phyloP scores from a whole-genome alignment of 2,329 filamentous ascomycete genomes.

The Botrytis deweyae region DNA sequence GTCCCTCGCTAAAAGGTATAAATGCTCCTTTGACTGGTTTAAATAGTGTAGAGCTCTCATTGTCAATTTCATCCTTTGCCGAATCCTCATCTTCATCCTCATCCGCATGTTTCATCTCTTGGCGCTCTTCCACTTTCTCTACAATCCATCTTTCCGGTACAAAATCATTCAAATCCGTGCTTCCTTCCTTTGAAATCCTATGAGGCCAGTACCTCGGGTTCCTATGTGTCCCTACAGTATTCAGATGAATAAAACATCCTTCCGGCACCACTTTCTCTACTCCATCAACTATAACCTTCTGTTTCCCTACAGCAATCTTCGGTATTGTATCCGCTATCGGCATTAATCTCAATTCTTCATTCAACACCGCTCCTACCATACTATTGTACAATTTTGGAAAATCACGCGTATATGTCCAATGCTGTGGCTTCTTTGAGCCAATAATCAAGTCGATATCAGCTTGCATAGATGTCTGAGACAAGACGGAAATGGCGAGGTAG shows the following conservation, averaged over 20 bases:
- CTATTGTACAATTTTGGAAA: conserved; percentile 34
- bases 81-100: not conserved
- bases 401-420: conserved; percentile 30
- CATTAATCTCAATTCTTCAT: conserved; percentile 55
- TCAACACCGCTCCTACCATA: conserved; percentile 39
- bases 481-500: conserved; percentile 33
- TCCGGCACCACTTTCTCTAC: conserved; percentile 24
- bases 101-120: not conserved
- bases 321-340: conserved; percentile 56
- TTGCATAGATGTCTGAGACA: conserved; percentile 30
- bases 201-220: conserved; percentile 57
- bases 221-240: conserved; percentile 47
- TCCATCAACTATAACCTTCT: conserved; percentile 34
- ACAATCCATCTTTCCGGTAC: conserved; percentile 56
- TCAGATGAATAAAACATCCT: conserved; percentile 47
- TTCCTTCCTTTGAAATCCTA: conserved; percentile 52
- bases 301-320: not conserved
- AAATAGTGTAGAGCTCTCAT: conserved; percentile 27
- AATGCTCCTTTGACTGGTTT: conserved; percentile 37
- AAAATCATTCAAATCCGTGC: conserved; percentile 43
- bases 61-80: not conserved
- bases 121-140: not conserved
- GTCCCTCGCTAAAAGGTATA: conserved; percentile 40
- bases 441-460: conserved; percentile 34
- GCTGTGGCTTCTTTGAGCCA: conserved; percentile 28